Evolutionary conservation across 192 early-diverging fungal genomes (phyloP), one percentile per base, ranked within the genome.

Genomic region (Mortierella hygrophila): DNA sequence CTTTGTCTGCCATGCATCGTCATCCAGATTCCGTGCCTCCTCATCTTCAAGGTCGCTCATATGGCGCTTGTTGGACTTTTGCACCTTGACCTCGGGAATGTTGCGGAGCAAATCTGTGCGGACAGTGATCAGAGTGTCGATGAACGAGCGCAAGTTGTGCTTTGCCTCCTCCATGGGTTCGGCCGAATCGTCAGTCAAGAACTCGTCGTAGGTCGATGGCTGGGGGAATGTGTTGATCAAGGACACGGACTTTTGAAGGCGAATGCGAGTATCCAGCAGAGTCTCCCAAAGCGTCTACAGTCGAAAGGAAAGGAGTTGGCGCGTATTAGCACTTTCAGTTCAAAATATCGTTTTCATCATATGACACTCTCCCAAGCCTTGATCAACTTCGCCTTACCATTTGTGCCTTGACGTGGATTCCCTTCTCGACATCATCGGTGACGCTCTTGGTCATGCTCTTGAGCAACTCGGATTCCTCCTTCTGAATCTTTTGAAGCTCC

Each of bases 321-420:
- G 18, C 6, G 38, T 8, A 26, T 26, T 73, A n/a, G 49, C 18
- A 16, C 16, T 6, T 52, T 16, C 18, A 52, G 49, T 52, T 68
- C 3, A 35, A 68, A 4, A 4, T 68, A 7, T 32, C 6, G 9
- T 4, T 15, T 9, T 32, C 32, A 18, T 7, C 65, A 68, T 6
- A 4, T 32, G 20, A 11, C 13, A 32, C 3, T 68, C 29, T 38
- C 44, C 3, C 44, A 20, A 46, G 37, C 0, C 3, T 52, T 49
- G 75, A n/a, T 9, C 3, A n/a, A 75, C 4, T 13, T 26, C n/a
- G n/a, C 11, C 88, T 79, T 92, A 96, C 96, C 82, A 97, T 92
- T 87, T 99, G 98, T n/a, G 92, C 89, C 72, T 96, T 90, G 35
- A 99, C 96, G 74, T 98, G 96, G n/a, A 92, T 89, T 40, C 98